Base-by-base conservation (phyloP, 2,329 filamentous ascomycete species). In the Sclerotinia trifoliorum region DNA sequence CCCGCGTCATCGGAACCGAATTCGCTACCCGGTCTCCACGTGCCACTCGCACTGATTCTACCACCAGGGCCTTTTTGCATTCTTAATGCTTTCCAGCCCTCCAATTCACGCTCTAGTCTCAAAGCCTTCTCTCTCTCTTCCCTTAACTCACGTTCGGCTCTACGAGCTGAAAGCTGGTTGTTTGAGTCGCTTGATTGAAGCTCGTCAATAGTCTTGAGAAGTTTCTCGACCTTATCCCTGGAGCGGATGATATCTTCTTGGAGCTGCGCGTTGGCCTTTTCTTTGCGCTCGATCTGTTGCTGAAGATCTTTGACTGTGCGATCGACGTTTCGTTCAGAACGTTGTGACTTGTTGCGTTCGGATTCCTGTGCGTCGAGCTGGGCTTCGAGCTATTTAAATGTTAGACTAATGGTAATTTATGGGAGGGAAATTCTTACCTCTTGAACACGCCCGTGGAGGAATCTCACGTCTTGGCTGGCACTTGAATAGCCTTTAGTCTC, bases 401-500 rank as follows among this genome's bases (percentile, higher is more conserved):
- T 75, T 69, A 74, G 70, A 63, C 15, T 67, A 58, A 21, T 49
- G 42, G 3, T 49, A 19, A 32, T 26, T 60, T 10, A 24, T 46
- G 49, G 42, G 29, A 64, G 24, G 42, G 52, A 24, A 56, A 52
- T 42, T 78, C 87, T 85, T 84, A 96, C 94, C 86, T 98, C 94
- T 82, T 97, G 93, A 73, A 99, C 93, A 63, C 94, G 88, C 77
- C 93, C 94, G 80, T 97, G 92, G 75, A 98, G 81, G 82, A 97
- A 98, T 76, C 95, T 91, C 73, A 98, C 92, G 80, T 98, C 94
- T 75, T 97, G 93, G 78, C 94, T 97, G 32, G 92, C 92, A 72
- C 90, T 96, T 26, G 94, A 95, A 80, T 96, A 98, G 65, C 94
- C 93, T 83, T 98, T 98, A 55, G 95, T 98, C 81, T 99, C 94